Evolutionary conservation across 441 rosid genomes (phyloP), one percentile per base, ranked within the genome.

Genomic region (Flueggea neowawraea): DNA sequence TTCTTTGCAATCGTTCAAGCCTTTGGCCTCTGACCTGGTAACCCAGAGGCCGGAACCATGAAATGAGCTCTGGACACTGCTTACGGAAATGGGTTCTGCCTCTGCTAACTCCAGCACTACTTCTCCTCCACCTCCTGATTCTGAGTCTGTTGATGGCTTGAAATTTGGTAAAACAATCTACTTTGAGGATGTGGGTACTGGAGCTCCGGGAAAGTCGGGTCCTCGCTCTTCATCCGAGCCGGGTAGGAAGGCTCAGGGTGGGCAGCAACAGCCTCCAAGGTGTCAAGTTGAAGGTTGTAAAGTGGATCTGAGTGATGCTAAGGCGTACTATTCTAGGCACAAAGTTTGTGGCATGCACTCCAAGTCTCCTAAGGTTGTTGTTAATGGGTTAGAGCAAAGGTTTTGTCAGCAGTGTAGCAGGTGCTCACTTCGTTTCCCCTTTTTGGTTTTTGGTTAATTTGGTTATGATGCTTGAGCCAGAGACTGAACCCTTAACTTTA

Each of bases 341-440:
- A 95, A 87, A 78, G 97, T 95, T 28, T 95, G 99, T 72, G 69
- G 80, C 11, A 67, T 82, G 81, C 99, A 95, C 69, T 89, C 99
- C 12, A 95, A 95, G 70, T 76, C 95, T 60, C 77, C 98, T 48
- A 77, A 68, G 65, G 99, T 95, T 71, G 63, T 82, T 72, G 97
- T 95, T 71, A 77, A 82, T 66, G 98, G 98, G 60, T 74, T 95
- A 65, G 80, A 76, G 70, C 98, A 91, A 76, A 84, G 99, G 69
- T 95, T 95, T 69, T 95, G 99, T 71, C 99, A 95, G 61, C 98
- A 95, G 84, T 95, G 99, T 64, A 91, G 99, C 88, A 88, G 97
- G 99, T 95, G 11, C 22, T 31, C 5, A 11, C 44, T 59, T 44
- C 41, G 31, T 55, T 53, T 52, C 16, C 53, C 54, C 53, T 8